Evolutionary conservation across 257 asterid genomes (phyloP), one percentile per base, ranked within the genome.

Genomic region (Salvia hispanica): DNA sequence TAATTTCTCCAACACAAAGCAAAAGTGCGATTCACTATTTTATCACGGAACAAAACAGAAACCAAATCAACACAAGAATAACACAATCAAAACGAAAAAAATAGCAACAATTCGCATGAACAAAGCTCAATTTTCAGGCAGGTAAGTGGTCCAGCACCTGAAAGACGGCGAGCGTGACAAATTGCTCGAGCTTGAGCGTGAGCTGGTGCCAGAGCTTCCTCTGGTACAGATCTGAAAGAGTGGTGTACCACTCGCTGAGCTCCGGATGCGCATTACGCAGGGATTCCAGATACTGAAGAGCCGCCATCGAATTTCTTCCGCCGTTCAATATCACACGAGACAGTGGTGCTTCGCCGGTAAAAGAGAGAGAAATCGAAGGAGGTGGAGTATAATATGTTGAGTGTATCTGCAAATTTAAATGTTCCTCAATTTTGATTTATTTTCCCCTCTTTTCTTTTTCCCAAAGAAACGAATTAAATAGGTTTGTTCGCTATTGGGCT

Each of bases 131-230:
- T 50, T 7, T 15, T 14, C 34, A 62, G 16, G 70, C 34, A 70
- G 3, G 25, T 9, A 16, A 42, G 70, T 39, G 58, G 6, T 58
- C 7, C 36, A 1, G 67, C 13, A 91, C 99, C 99, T 90, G 97
- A 79, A 93, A 87, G 7, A 82, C 87, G 25, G 96, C 78, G 53
- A 88, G 97, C 56, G 99, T 86, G 5, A 91, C 88, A 85, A 94
- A 94, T 67, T 94, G 89, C 67, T 94, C 99, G 88, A 90, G 99
- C 87, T 91, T 88, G 64, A 82, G 91, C 21, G 95, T 81, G 72
- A 91, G 99, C 81, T 94, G 97, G 59, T 94, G 97, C 99, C 99
- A 91, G 15, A 91, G 92, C 87, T 94, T 94, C 42, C 86, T 89
- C 81, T 90, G 95, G 87, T 94, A 94, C 81, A 94, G 96, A 94